Evolutionary conservation across 139 green algal species (phyloP), one percentile per base, ranked within the genome.

Genomic region (Astrephomene gubernaculifera): DNA sequence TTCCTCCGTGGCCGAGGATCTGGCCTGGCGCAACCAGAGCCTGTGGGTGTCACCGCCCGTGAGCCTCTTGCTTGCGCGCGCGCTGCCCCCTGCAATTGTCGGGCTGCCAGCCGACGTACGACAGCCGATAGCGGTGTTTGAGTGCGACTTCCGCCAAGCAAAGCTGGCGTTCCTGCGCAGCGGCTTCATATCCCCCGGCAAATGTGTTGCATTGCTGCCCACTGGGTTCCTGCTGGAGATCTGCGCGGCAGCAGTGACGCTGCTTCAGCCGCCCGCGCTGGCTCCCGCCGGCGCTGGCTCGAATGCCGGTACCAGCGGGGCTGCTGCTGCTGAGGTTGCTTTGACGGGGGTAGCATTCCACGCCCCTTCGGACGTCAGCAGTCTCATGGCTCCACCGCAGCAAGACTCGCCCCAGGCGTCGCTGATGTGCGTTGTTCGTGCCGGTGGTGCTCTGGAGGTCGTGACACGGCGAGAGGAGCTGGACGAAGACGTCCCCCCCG

Each of bases 221-320:
- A 81, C 44, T 2, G 57, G 81, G 8, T 70, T 83, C 43, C 82
- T 90, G 69, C 72, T 88, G 4, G 81, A 90, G 53, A 27, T 86
- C 19, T 64, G 63, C n/a, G 57, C 74, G 2, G 74, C 74, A 2
- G 79, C 79, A 33, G 36, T 60, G 36, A 25, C 45, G n/a, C 24
- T 79, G 64, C 79, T 86, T 25, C 65, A 65, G 65, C 65, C 63
- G 29, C 54, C 36, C 21, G 9, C 44, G 27, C 38, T 74, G 21
- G 69, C 41, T 1, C 10, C 27, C 7, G 70, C 41, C 4, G 9
- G 41, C 6, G 39, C 44, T 4, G 52, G 17, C 14, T 24, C 10
- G 9, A n/a, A 7, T 7, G 71, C 49, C 10, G n/a, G 49, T 14
- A 31, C 14, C n/a, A 24, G 31, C 49, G 31, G 31, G 31, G 31